Evolutionary conservation across 495 filamentous ascomycete species (phyloP).

Genomic region (Neurospora intermedia): DNA sequence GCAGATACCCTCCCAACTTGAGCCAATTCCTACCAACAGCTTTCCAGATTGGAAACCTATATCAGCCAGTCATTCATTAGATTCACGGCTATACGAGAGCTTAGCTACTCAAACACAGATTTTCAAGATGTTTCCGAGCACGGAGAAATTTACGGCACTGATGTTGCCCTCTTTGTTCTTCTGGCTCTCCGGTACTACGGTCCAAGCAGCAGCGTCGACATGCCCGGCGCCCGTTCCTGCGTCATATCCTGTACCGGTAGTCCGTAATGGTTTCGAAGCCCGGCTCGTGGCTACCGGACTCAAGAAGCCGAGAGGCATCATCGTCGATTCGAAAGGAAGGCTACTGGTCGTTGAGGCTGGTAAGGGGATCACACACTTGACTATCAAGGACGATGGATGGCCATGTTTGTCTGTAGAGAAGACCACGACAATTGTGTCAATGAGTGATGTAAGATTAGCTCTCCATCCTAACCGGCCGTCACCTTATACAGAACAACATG

Average conservation of each 20-base stretch:
- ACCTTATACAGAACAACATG: neutral
- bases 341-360: slow-evolving; percentile 50
- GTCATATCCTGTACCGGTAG: slow-evolving; percentile 30
- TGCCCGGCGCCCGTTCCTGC: slow-evolving; percentile 18
- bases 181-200: neutral
- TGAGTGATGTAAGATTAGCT: slow-evolving; percentile 27
- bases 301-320: slow-evolving; percentile 43
- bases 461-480: slow-evolving; percentile 3
- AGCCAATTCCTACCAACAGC: neutral
- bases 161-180: neutral
- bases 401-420: slow-evolving; percentile 29
- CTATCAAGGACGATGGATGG: slow-evolving; percentile 35
- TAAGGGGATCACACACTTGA: slow-evolving; percentile 43
- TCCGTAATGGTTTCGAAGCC: slow-evolving; percentile 46
- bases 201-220: slow-evolving; percentile 2
- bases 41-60: neutral
- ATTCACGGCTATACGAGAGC: neutral
- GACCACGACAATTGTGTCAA: slow-evolving; percentile 16
- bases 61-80: neutral
- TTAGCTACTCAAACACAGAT: neutral
- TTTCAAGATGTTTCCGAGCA: neutral
- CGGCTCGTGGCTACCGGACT: slow-evolving; percentile 46
- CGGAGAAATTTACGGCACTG: neutral
- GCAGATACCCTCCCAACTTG: neutral
- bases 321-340: slow-evolving; percentile 48